Evolutionary conservation across 2,329 filamentous ascomycete species (phyloP).

Genomic region (Neobulgaria alba): DNA sequence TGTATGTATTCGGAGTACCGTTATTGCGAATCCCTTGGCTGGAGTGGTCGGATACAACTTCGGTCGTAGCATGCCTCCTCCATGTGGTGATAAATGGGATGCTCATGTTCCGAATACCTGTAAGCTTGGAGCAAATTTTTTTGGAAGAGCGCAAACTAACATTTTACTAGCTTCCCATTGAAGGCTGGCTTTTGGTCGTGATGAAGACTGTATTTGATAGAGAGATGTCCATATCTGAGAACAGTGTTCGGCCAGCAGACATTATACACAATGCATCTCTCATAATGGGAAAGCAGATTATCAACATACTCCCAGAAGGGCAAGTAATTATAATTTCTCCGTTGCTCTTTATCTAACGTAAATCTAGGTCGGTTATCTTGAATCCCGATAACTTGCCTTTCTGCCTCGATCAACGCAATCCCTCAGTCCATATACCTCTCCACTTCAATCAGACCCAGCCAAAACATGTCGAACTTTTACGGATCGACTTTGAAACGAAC

Average conservation of each 20-base stretch:
- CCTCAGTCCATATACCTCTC: constrained; percentile 64
- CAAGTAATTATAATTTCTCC: constrained; percentile 30
- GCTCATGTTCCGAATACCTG: constrained; percentile 85
- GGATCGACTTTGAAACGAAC: constrained; percentile 75
- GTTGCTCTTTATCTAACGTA: constrained; percentile 4
- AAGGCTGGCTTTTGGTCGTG: constrained; percentile 62
- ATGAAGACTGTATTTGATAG: constrained; percentile 82
- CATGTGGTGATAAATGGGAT: constrained; percentile 73
- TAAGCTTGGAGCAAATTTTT: constrained; percentile 33
- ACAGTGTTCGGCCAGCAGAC: constrained; percentile 76
- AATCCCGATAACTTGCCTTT: constrained; percentile 77
- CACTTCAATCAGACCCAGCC: constrained; percentile 91
- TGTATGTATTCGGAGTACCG: constrained; percentile 81
- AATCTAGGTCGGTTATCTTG: constrained; percentile 64
- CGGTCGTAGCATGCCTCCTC: constrained; percentile 59
- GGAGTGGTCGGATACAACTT: constrained; percentile 64
- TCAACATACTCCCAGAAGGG: constrained; percentile 95
- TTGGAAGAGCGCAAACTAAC: not conserved
- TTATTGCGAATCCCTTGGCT: constrained; percentile 91
- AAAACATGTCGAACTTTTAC: constrained; percentile 78
- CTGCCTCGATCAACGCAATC: constrained; percentile 61
- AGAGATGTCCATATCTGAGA: constrained; percentile 88
- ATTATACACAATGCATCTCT: constrained; percentile 89
- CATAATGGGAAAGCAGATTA: constrained; percentile 92
- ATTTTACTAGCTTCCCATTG: constrained; percentile 54